A percentile compares a stretch with the other conserved stretches of the same genome.
Conservation (phyloP, 2,329 filamentous ascomycete species). For the Pseudonectria foliicola region DNA sequence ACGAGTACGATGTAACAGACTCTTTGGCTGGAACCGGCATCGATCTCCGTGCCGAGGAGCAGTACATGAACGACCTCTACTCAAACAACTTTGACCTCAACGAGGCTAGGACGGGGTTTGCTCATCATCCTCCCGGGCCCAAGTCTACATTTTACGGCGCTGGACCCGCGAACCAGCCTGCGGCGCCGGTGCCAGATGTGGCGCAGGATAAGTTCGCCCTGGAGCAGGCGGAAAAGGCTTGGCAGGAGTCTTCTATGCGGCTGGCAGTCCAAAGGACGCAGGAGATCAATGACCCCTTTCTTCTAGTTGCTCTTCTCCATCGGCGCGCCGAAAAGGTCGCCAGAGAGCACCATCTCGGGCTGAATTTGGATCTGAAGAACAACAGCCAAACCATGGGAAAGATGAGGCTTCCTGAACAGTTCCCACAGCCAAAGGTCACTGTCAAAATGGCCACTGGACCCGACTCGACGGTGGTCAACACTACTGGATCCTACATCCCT, state of each 20-base stretch:
- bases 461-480: slow-evolving; percentile 56
- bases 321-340: slow-evolving; percentile 52
- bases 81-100: slow-evolving; percentile 40
- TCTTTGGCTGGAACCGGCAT: slow-evolving; percentile 79
- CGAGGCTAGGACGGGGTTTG: slow-evolving; percentile 45
- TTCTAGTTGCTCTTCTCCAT: slow-evolving; percentile 56
- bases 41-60: slow-evolving; percentile 79
- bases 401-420: slow-evolving; percentile 42
- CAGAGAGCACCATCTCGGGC: slow-evolving; percentile 46
- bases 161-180: slow-evolving; percentile 58
- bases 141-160: slow-evolving; percentile 57
- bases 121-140: slow-evolving; percentile 44
- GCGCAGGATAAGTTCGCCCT: slow-evolving; percentile 59
- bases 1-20: slow-evolving; percentile 71
- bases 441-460: slow-evolving; percentile 50
- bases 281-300: slow-evolving; percentile 67
- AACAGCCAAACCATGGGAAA: slow-evolving; percentile 36
- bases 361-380: slow-evolving; percentile 51
- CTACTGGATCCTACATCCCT: slow-evolving; percentile 63
- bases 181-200: slow-evolving; percentile 36
- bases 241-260: slow-evolving; percentile 57
- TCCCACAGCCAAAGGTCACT: slow-evolving; percentile 44
- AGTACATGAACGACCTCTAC: slow-evolving; percentile 65
- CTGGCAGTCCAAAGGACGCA: slow-evolving; percentile 55
- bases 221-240: slow-evolving; percentile 57